These are phyloP conservation scores for Fusarium clavum DNA, from an alignment of 2,329 filamentous ascomycete genomes.

Conservation along the genomic window DNA sequence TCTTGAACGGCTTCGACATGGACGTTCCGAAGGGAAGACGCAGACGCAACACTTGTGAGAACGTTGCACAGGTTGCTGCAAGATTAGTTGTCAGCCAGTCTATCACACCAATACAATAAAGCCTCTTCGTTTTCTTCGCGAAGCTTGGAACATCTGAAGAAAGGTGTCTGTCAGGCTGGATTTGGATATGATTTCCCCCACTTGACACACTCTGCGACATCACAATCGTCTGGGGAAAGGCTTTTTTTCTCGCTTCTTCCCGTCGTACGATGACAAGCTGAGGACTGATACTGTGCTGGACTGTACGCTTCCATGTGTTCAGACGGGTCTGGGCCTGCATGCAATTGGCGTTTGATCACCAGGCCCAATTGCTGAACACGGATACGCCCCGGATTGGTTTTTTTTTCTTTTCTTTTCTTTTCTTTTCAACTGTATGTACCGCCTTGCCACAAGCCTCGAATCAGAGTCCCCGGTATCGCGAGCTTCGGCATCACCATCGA, in stretches of 20 bases:
- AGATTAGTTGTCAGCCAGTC: slow-evolving; percentile 18
- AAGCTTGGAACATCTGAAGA: slow-evolving; percentile 24
- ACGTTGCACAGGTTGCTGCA: background rate
- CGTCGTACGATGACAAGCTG: slow-evolving; percentile 44
- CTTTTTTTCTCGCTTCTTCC: slow-evolving; percentile 29
- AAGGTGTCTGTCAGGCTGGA: slow-evolving; percentile 30
- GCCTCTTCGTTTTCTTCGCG: slow-evolving; percentile 4
- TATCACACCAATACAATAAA: slow-evolving; percentile 9
- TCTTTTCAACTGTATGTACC: background rate
- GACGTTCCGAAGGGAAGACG: background rate
- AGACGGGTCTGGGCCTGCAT: background rate
- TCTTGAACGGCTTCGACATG: slow-evolving; percentile 9
- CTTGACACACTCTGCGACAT: slow-evolving; percentile 40
- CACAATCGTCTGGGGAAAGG: slow-evolving; percentile 32
- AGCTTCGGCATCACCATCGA: slow-evolving; percentile 41
- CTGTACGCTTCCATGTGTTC: background rate
- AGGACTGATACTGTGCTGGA: background rate
- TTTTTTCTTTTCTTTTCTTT: background rate
- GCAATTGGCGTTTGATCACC: slow-evolving; percentile 27
- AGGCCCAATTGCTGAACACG: slow-evolving; percentile 22
- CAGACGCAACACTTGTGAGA: background rate
- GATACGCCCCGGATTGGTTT: slow-evolving; percentile 11
- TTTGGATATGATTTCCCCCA: slow-evolving; percentile 37
- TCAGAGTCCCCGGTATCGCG: slow-evolving; percentile 32
- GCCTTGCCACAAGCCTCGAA: slow-evolving; percentile 32